These are phyloP conservation scores for Brassica incana DNA, from an alignment of 345 rosid genomes.

Conservation along the genomic window DNA sequence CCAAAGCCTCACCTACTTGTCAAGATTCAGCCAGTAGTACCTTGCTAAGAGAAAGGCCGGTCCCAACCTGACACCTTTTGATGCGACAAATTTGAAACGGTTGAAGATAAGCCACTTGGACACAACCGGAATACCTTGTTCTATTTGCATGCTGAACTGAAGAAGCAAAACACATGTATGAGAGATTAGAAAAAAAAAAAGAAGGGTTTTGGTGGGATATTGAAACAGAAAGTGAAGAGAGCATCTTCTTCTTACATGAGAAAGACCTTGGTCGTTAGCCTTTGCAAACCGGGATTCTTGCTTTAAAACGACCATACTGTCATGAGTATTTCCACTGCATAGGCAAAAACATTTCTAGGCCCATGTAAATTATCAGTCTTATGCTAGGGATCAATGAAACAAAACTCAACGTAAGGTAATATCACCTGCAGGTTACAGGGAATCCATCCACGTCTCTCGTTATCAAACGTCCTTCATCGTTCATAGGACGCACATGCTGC, in stretches of 20 bases:
- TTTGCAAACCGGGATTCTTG: conserved; percentile 88
- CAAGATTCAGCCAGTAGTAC: conserved; percentile 44
- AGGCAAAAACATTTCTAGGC: conserved; percentile 37
- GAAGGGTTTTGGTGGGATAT: neutral
- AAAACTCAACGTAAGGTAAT: conserved; percentile 5
- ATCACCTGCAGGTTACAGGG: conserved; percentile 89
- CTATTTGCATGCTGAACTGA: conserved; percentile 87
- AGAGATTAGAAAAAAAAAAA: neutral
- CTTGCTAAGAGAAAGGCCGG: conserved; percentile 88
- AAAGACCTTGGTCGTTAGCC: conserved; percentile 77
- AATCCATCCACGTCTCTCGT: conserved; percentile 83
- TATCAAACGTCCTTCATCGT: conserved; percentile 84
- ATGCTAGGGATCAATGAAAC: conserved; percentile 8
- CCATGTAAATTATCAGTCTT: conserved; percentile 36
- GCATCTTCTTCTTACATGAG: conserved; percentile 54
- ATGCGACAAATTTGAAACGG: conserved; percentile 79
- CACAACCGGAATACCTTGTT: conserved; percentile 91
- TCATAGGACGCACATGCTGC: conserved; percentile 84
- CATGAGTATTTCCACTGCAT: conserved; percentile 76
- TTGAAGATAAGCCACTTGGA: conserved; percentile 93
- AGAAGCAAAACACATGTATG: conserved; percentile 26
- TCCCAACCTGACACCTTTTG: conserved; percentile 84
- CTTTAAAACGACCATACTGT: conserved; percentile 89
- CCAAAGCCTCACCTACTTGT: conserved; percentile 4
- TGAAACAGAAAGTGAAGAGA: conserved; percentile 1